phyloP scores from a whole-genome alignment of 345 rosid species.

The Alliaria petiolata region DNA sequence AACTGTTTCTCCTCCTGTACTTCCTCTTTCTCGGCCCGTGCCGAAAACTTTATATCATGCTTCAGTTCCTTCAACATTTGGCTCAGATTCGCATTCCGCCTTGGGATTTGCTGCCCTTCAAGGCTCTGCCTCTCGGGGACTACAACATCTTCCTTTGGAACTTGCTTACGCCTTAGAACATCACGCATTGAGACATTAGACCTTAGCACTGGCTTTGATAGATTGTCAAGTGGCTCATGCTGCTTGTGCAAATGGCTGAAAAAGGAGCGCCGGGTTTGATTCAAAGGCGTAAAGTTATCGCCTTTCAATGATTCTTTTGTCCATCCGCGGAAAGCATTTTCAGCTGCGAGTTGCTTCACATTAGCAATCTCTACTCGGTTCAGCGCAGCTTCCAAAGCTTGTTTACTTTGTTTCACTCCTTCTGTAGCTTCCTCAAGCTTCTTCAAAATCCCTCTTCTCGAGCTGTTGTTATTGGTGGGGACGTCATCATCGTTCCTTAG shows the following conservation, averaged over 20 bases:
- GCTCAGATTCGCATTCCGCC: slow-evolving; percentile 72
- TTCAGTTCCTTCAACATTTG: slow-evolving; percentile 83
- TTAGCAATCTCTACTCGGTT: slow-evolving; percentile 68
- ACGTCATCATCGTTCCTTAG: background rate
- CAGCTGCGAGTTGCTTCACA: slow-evolving; percentile 69
- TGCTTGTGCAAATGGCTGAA: slow-evolving; percentile 35
- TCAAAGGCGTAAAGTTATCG: slow-evolving; percentile 38
- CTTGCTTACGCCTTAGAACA: slow-evolving; percentile 81
- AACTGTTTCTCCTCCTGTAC: slow-evolving; percentile 47
- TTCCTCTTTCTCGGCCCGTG: slow-evolving; percentile 40
- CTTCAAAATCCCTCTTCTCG: slow-evolving; percentile 49
- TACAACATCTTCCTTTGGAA: slow-evolving; percentile 43
- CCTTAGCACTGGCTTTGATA: slow-evolving; percentile 51
- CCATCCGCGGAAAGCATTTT: slow-evolving; percentile 73
- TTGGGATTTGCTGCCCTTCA: slow-evolving; percentile 39
- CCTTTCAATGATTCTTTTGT: slow-evolving; percentile 34
- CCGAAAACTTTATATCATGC: slow-evolving; percentile 52
- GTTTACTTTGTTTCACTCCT: slow-evolving; percentile 71
- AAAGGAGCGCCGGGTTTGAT: slow-evolving; percentile 39
- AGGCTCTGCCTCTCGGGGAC: too few relatives aligned
- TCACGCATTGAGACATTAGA: slow-evolving; percentile 90
- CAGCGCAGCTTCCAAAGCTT: slow-evolving; percentile 70
- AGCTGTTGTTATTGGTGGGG: slow-evolving; percentile 7
- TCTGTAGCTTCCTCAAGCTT: slow-evolving; percentile 77
- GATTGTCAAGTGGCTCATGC: slow-evolving; percentile 22